Base-by-base conservation (phyloP, 345 rosid species). In the Microthlaspi erraticum region DNA sequence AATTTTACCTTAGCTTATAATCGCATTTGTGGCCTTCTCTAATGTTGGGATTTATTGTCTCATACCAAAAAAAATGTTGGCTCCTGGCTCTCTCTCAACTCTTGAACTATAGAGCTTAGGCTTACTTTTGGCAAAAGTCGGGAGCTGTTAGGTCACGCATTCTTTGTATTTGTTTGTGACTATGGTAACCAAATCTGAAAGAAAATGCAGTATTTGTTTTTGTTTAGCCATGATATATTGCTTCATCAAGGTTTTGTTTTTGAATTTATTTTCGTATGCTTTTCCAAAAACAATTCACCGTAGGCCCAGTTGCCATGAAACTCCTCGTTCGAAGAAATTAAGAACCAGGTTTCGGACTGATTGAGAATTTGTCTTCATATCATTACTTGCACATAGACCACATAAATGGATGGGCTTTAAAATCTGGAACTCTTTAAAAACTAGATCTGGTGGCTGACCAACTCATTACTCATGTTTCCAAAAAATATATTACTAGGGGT, bases 401-500 rank as follows among this genome's bases (percentile, higher is more conserved):
- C 29, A 26, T 26, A 26, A 3, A 26, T 26, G 29, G 29, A 26
- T 26, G 29, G 29, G 29, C 29, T 32, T 32, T 32, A 32, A 6
- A 4, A 32, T 5, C 34, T 32, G 6, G 34, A 6, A 5, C 6
- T 32, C 29, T 32, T 32, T 32, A 32, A 6, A 4, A 32, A 32
- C 34, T 32, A 32, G 34, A 6, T 32, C 6, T 32, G n/a, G 43
- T 39, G 43, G 43, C 43, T 11, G 6, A 3, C n/a, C n/a, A 13
- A n/a, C 13, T 41, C 16, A 5, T n/a, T n/a, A 41, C 16, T 12
- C 14, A 41, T 13, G 16, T 13, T 42, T 42, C 16, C 16, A 12
- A 42, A 39, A 39, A 12, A 26, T 26, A 26, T 26, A 26, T 26
- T 5, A 26, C 29, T 26, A 2, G 91, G 89, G 93, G 85, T 86